Conservation (phyloP, 768 basidiomycete genomes). For the Cystofilobasidium capitatum region DNA sequence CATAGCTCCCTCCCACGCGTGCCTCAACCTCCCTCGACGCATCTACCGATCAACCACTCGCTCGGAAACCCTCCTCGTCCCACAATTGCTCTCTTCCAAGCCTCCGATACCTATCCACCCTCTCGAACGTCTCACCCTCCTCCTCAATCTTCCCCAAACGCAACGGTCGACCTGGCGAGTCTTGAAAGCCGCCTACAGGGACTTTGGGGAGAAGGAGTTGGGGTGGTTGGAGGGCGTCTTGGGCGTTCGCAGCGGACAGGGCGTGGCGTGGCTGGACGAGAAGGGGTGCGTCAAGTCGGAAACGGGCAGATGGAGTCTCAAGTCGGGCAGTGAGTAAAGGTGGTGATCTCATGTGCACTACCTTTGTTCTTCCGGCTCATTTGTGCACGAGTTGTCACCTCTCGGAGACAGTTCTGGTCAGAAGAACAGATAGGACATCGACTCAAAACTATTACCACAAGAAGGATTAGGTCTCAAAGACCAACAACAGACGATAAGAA, state of each 20-base stretch:
- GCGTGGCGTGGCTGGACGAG: constrained; percentile 4
- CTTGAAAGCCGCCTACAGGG: not conserved
- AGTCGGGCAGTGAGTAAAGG: constrained; percentile 5
- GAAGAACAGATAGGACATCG: too few species aligned
- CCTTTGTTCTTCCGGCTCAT: too few species aligned
- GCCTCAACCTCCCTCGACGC: not conserved
- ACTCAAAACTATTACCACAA: too few species aligned
- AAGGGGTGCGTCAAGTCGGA: constrained; percentile 1
- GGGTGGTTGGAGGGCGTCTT: not conserved
- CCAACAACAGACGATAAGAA: too few species aligned
- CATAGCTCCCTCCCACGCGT: not conserved
- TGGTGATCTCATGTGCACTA: too few species aligned
- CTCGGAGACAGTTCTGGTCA: too few species aligned
- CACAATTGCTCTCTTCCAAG: not conserved
- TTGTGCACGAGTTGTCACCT: too few species aligned
- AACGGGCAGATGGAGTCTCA: constrained; percentile 4
- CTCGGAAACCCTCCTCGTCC: not conserved
- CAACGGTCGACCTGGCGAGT: not conserved
- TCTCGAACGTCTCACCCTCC: constrained; percentile 10
- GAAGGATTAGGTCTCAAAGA: too few species aligned
- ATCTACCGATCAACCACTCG: not conserved
- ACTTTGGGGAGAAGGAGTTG: not conserved
- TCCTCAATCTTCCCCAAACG: not conserved
- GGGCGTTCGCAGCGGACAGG: not conserved
- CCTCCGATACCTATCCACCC: not conserved